phyloP scores from a whole-genome alignment of 2,329 filamentous ascomycete genomes.

The Leptographium galeiforme region DNA sequence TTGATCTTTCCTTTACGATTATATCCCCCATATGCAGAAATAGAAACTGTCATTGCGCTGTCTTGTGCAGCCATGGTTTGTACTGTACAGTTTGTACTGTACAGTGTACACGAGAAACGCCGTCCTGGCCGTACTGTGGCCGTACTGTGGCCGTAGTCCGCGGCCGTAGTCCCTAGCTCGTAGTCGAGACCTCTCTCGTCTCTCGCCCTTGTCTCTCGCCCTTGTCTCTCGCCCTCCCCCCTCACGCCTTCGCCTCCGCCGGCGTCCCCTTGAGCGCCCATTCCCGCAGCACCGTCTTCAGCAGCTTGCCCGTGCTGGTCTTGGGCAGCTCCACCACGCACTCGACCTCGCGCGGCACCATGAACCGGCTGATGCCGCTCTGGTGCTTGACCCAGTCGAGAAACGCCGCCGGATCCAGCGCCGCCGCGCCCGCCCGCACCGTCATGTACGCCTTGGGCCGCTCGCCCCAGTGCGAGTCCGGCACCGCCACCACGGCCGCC shows the following conservation, averaged over 20 bases:
- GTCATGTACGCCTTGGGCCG: constrained; percentile 91
- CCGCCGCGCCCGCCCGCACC: constrained; percentile 37
- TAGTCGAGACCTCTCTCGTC: too few species aligned
- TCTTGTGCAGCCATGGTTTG: not conserved
- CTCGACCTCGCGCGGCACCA: constrained; percentile 64
- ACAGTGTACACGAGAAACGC: too few species aligned
- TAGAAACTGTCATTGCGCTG: not conserved
- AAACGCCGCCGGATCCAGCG: constrained; percentile 50
- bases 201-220: not conserved
- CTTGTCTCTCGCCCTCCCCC: not conserved
- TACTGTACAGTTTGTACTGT: too few species aligned
- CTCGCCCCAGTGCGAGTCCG: constrained; percentile 89
- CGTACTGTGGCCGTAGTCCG: too few species aligned
- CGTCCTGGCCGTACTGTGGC: too few species aligned
- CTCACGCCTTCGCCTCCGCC: constrained; percentile 2
- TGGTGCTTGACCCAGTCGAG: constrained; percentile 77
- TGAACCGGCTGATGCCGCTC: constrained; percentile 76
- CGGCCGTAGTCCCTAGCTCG: not conserved
- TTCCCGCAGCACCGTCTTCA: constrained; percentile 83
- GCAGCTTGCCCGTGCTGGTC: constrained; percentile 91
- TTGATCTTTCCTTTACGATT: not conserved
- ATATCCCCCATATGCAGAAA: not conserved
- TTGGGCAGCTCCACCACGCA: constrained; percentile 83
- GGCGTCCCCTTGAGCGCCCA: constrained; percentile 44
- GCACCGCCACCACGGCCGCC: constrained; percentile 76